Evolutionary conservation across 805 yeast genomes (phyloP).

Genomic region (Wickerhamiella occidentalis): DNA sequence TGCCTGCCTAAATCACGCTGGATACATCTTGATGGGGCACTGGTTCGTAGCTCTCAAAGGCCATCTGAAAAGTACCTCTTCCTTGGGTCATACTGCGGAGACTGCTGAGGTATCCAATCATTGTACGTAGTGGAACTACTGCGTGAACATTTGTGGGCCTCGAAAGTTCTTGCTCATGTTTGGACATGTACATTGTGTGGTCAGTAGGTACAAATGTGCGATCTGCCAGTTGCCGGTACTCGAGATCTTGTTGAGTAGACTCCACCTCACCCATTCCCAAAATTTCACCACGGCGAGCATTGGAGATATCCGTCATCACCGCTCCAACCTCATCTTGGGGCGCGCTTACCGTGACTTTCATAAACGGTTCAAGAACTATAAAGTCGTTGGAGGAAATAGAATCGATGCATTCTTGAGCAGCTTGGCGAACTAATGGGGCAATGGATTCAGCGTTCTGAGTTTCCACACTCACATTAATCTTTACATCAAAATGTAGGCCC

Average conservation of each 20-base stretch:
- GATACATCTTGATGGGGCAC: constrained; percentile 42
- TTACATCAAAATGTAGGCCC: constrained; percentile 45
- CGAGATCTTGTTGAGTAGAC: constrained; percentile 10
- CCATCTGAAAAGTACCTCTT: constrained; percentile 72
- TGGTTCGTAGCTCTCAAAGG: constrained; percentile 58
- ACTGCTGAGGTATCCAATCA: constrained; percentile 76
- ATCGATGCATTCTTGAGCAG: constrained; percentile 33
- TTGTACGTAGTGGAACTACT: constrained; percentile 70
- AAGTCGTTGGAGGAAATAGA: constrained; percentile 25
- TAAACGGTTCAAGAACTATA: constrained; percentile 72
- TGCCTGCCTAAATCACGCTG: constrained; percentile 18
- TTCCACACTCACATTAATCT: constrained; percentile 47
- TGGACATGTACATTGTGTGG: constrained; percentile 34
- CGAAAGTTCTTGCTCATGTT: constrained; percentile 20
- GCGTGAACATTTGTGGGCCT: constrained; percentile 43
- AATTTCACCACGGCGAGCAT: constrained; percentile 65
- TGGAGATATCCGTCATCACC: constrained; percentile 73
- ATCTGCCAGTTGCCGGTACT: constrained; percentile 34
- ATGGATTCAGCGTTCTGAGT: constrained; percentile 31
- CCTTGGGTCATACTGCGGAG: constrained; percentile 83
- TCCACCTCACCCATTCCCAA: constrained; percentile 56
- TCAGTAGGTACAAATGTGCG: constrained; percentile 37
- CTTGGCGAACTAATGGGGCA: constrained; percentile 36
- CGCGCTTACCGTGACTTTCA: constrained; percentile 60
- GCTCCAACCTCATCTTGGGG: constrained; percentile 58